phyloP scores from a whole-genome alignment of 305 asterid genomes.

The Fraxinus greggii region DNA sequence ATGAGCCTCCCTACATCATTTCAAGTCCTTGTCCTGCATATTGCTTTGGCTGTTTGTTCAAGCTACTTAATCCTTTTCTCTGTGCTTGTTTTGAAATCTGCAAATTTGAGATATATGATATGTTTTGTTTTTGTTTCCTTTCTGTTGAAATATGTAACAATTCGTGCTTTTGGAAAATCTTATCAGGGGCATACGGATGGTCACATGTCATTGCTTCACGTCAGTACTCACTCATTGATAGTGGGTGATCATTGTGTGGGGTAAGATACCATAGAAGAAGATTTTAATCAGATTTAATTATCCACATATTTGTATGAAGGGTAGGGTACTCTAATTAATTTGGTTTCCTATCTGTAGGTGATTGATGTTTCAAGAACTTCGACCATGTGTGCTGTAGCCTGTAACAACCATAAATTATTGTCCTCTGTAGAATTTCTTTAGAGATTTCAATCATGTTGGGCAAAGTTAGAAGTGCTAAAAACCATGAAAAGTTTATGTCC shows the following conservation, averaged over 20 bases:
- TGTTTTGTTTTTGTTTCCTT: slow-evolving; percentile 4
- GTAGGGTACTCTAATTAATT: not conserved
- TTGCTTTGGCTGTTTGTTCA: not conserved
- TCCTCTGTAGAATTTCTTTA: not conserved
- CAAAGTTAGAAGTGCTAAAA: not conserved
- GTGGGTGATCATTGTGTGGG: slow-evolving; percentile 98
- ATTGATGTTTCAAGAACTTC: not conserved
- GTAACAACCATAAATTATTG: not conserved
- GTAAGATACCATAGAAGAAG: slow-evolving; percentile 40
- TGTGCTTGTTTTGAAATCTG: not conserved
- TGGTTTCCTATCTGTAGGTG: not conserved
- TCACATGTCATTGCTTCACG: slow-evolving; percentile 81
- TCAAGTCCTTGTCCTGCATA: not conserved
- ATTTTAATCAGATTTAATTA: slow-evolving; percentile 1
- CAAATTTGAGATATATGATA: not conserved
- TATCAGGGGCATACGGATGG: slow-evolving; percentile 96
- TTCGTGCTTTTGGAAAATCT: slow-evolving; percentile 17
- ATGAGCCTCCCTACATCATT: not conserved
- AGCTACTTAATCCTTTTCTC: not conserved
- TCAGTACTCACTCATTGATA: slow-evolving; percentile 72
- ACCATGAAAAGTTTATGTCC: not conserved
- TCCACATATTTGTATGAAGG: not conserved
- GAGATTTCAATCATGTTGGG: not conserved
- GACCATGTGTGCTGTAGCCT: not conserved
- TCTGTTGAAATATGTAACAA: not conserved